phyloP scores from a whole-genome alignment of 768 basidiomycete genomes.

The Phlegmacium glaucopus region DNA sequence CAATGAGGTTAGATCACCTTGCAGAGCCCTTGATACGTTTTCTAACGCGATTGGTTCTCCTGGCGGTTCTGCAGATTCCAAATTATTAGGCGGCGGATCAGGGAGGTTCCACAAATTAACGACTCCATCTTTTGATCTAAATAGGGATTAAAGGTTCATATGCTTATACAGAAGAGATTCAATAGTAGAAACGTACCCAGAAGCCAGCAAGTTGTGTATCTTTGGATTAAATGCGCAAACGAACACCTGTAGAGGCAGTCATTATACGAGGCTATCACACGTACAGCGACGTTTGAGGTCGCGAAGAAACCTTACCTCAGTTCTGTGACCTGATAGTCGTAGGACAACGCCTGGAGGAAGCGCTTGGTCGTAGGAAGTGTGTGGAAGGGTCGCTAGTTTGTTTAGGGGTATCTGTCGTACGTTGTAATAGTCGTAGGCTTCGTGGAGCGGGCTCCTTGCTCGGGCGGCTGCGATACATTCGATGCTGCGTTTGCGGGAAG shows the following conservation, averaged over 20 bases:
- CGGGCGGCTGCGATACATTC: slow-evolving; percentile 10
- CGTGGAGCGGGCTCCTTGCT: slow-evolving; percentile 15
- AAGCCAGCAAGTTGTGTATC: slow-evolving; percentile 55
- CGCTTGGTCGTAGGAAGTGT: slow-evolving; percentile 40
- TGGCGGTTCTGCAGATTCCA: slow-evolving; percentile 29
- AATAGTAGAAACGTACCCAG: slow-evolving; percentile 50
- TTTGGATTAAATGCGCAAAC: slow-evolving; percentile 78
- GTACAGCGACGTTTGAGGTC: not conserved
- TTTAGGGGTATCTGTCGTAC: slow-evolving; percentile 15
- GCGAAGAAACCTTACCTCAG: slow-evolving; percentile 42
- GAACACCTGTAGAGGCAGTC: slow-evolving; percentile 53
- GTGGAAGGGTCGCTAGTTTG: slow-evolving; percentile 31
- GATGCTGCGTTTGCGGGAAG: slow-evolving; percentile 2
- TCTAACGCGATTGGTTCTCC: slow-evolving; percentile 42
- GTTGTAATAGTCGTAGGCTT: slow-evolving; percentile 3
- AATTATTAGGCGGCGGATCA: slow-evolving; percentile 27
- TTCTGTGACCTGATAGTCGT: slow-evolving; percentile 54
- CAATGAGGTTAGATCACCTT: slow-evolving; percentile 69
- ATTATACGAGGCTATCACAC: too few species aligned
- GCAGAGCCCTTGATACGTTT: slow-evolving; percentile 42
- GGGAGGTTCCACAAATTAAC: slow-evolving; percentile 74
- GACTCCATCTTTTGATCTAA: slow-evolving; percentile 72
- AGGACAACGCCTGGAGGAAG: slow-evolving; percentile 41
- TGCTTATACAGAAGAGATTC: slow-evolving; percentile 1
- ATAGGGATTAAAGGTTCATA: slow-evolving; percentile 9